Percentiles rank a stretch among this genome's conserved stretches.
phyloP scores from a whole-genome alignment of 1,139 yeast species.

The Lodderomyces margitis region DNA sequence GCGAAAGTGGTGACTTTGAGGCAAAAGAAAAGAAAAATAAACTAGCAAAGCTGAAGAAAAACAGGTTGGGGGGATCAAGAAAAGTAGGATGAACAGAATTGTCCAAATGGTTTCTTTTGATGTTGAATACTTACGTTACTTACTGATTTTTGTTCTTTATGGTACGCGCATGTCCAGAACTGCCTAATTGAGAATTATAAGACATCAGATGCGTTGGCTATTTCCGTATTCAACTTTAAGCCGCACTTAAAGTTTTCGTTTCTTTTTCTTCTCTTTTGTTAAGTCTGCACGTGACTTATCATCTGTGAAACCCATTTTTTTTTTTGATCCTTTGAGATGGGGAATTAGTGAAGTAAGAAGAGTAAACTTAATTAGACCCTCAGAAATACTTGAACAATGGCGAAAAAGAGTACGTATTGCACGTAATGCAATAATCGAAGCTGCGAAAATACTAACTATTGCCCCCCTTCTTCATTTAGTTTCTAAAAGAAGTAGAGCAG shows the following conservation, averaged over 20 bases:
- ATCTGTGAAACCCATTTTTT: not conserved
- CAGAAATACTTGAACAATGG: not conserved
- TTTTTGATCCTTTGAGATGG: not conserved
- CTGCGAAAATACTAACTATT: conserved; percentile 1
- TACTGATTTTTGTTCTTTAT: not conserved
- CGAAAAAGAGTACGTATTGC: conserved; percentile 1
- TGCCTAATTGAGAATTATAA: not conserved
- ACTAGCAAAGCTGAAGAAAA: too few relatives aligned
- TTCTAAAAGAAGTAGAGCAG: conserved; percentile 74
- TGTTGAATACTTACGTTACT: too few relatives aligned
- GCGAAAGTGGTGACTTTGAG: too few relatives aligned
- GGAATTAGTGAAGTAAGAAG: not conserved
- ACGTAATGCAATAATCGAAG: not conserved
- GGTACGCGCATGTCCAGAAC: not conserved
- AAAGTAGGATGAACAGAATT: too few relatives aligned
- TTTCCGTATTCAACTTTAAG: not conserved
- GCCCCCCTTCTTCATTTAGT: conserved; percentile 23
- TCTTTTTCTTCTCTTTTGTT: too few relatives aligned
- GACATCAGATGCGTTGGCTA: not conserved
- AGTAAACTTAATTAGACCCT: not conserved
- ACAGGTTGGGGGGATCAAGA: too few relatives aligned
- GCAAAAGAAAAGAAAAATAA: too few relatives aligned
- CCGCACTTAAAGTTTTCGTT: not conserved
- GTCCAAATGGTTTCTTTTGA: too few relatives aligned
- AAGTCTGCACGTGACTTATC: not conserved